A percentile compares a stretch with the other conserved stretches of the same genome.
phyloP scores from a whole-genome alignment of 1,284 basidiomycete genomes.

The Entoloma clypeatum region DNA sequence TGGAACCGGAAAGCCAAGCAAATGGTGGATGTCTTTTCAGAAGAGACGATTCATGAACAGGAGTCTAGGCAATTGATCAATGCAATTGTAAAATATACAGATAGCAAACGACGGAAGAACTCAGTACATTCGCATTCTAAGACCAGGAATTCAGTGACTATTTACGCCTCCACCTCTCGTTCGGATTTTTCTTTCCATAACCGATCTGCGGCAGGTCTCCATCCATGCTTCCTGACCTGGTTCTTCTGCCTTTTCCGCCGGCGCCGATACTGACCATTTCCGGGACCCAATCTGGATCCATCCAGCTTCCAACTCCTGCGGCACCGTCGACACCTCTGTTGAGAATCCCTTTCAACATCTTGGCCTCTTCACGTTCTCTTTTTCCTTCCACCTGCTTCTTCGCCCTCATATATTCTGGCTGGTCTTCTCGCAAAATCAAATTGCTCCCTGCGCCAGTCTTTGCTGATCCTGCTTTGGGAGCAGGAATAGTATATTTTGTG shows the following conservation, averaged over 20 bases:
- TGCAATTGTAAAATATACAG: conserved; percentile 16
- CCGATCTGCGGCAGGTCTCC: conserved; percentile 80
- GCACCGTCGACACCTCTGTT: conserved; percentile 41
- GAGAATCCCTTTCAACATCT: conserved; percentile 63
- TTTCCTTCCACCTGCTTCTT: conserved; percentile 71
- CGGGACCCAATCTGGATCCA: conserved; percentile 95
- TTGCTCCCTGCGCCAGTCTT: conserved; percentile 80
- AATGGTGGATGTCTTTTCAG: conserved; percentile 99
- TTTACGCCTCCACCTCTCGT: conserved; percentile 64
- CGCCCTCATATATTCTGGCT: conserved; percentile 80
- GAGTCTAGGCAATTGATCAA: conserved; percentile 58
- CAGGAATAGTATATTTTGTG: conserved; percentile 90
- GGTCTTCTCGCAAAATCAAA: conserved; percentile 87
- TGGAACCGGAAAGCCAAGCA: conserved; percentile 87
- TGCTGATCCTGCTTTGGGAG: conserved; percentile 85
- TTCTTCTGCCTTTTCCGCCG: conserved; percentile 69
- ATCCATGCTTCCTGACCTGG: conserved; percentile 46
- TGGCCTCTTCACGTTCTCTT: conserved; percentile 75
- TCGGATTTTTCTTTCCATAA: conserved; percentile 83
- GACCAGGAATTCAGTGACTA: conserved; percentile 27
- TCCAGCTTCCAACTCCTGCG: conserved; percentile 72
- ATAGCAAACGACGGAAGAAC: conserved; percentile 18
- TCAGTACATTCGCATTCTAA: too few relatives aligned
- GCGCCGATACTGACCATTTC: conserved; percentile 76
- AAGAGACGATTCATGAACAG: conserved; percentile 95